Conservation (phyloP, 148 eudicot species). For the Arctostaphylos glauca region DNA sequence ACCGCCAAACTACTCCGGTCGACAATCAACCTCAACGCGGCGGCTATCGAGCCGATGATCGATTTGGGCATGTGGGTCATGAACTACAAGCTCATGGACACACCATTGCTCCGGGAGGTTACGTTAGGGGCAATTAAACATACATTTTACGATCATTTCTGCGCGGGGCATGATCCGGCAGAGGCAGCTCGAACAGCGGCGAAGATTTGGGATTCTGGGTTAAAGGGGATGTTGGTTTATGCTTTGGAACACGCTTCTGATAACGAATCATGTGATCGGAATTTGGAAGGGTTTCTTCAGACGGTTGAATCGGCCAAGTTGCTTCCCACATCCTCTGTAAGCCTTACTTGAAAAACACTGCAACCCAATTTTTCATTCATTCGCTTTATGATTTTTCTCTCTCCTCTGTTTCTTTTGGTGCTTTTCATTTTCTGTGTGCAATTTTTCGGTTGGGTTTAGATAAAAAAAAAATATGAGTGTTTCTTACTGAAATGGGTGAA, state of each 20-base stretch:
- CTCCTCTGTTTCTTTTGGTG: background rate
- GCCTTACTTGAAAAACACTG: slow-evolving; percentile 1
- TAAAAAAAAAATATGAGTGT: too few relatives aligned
- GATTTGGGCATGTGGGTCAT: slow-evolving; percentile 71
- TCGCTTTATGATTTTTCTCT: background rate
- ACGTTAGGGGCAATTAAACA: slow-evolving; percentile 34
- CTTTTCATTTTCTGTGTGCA: background rate
- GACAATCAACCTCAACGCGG: slow-evolving; percentile 37
- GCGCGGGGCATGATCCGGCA: slow-evolving; percentile 52
- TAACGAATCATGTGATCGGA: slow-evolving; percentile 57
- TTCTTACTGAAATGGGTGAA: too few relatives aligned
- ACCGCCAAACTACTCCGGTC: slow-evolving; percentile 51
- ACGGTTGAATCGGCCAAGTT: slow-evolving; percentile 54
- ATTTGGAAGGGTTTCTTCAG: slow-evolving; percentile 38
- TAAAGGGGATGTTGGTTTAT: slow-evolving; percentile 66
- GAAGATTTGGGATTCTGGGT: slow-evolving; percentile 48
- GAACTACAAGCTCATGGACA: slow-evolving; percentile 52
- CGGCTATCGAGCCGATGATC: slow-evolving; percentile 50
- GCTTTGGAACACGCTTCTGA: slow-evolving; percentile 83
- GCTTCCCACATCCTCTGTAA: slow-evolving; percentile 59
- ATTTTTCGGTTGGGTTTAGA: background rate
- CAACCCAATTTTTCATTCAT: background rate
- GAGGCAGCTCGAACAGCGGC: slow-evolving; percentile 45
- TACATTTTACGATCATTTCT: slow-evolving; percentile 76
- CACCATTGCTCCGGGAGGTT: slow-evolving; percentile 28